Conservation (phyloP, 2,329 filamentous ascomycete genomes). For the Monilinia laxa region DNA sequence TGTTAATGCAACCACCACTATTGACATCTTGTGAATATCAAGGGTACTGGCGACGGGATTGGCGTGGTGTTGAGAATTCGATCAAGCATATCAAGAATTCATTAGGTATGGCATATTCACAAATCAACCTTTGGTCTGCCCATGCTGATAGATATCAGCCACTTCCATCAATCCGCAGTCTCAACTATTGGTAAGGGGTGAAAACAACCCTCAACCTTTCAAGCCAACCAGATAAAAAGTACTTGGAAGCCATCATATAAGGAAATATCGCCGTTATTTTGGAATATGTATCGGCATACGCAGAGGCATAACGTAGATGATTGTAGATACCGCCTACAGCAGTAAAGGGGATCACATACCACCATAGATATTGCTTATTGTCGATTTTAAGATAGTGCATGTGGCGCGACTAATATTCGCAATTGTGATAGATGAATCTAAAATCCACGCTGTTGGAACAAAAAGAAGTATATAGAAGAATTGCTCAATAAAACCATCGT, state of each 20-base stretch:
- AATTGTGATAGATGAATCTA: background rate
- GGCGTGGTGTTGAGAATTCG: slow-evolving; percentile 14
- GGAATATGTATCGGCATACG: slow-evolving; percentile 1
- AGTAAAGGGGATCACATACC: slow-evolving; percentile 8
- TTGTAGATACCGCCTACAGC: slow-evolving; percentile 9
- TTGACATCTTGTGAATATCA: slow-evolving; percentile 8
- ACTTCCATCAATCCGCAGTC: slow-evolving; percentile 10
- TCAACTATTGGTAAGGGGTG: slow-evolving; percentile 19
- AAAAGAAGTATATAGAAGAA: background rate
- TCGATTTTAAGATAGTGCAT: background rate
- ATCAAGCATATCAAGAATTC: slow-evolving; percentile 22
- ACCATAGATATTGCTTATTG: slow-evolving; percentile 14
- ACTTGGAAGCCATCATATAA: background rate
- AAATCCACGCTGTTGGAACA: too few relatives aligned
- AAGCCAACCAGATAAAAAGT: slow-evolving; percentile 1
- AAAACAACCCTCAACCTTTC: slow-evolving; percentile 5
- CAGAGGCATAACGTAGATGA: slow-evolving; percentile 9
- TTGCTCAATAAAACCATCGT: background rate
- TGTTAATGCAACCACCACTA: slow-evolving; percentile 13
- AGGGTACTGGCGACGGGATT: background rate
- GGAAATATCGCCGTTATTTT: slow-evolving; percentile 11
- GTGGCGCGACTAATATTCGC: slow-evolving; percentile 4
- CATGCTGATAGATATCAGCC: slow-evolving; percentile 15
- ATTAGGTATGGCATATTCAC: slow-evolving; percentile 24
- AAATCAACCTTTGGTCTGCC: slow-evolving; percentile 18